Conservation (phyloP, 495 filamentous ascomycete species). For the Neurospora discreta region DNA sequence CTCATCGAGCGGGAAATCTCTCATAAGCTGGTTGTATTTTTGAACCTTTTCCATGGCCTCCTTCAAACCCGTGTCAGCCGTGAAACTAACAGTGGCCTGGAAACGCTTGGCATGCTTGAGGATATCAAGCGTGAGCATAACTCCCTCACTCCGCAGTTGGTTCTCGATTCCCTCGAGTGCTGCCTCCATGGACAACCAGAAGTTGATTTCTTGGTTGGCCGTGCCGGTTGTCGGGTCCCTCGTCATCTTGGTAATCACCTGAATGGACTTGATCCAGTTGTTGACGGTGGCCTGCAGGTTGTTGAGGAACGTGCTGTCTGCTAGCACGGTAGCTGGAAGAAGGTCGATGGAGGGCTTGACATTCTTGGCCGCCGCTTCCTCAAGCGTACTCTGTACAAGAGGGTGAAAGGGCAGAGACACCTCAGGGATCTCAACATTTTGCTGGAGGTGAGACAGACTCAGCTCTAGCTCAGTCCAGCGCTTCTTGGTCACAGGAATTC, state of each 20-base stretch:
- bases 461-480: constrained; percentile 87
- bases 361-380: constrained; percentile 54
- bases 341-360: constrained; percentile 61
- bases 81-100: constrained; percentile 91
- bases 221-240: constrained; percentile 79
- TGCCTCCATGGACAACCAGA: constrained; percentile 93
- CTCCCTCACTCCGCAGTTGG: constrained; percentile 78
- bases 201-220: constrained; percentile 94
- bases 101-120: constrained; percentile 92
- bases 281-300: constrained; percentile 88
- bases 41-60: constrained; percentile 91
- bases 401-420: constrained; percentile 76
- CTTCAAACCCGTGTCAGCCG: constrained; percentile 85
- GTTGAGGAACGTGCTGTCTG: constrained; percentile 85
- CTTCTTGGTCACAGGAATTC: constrained; percentile 93
- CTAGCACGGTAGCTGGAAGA: constrained; percentile 58
- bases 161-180: constrained; percentile 81
- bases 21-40: constrained; percentile 97
- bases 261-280: constrained; percentile 95
- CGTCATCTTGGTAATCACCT: constrained; percentile 90
- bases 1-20: constrained; percentile 94
- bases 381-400: constrained; percentile 71
- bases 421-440: constrained; percentile 95
- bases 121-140: constrained; percentile 84
- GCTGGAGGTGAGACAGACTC: constrained; percentile 79